Conservation (phyloP, 768 basidiomycete species). For the Podaxis sp. region DNA sequence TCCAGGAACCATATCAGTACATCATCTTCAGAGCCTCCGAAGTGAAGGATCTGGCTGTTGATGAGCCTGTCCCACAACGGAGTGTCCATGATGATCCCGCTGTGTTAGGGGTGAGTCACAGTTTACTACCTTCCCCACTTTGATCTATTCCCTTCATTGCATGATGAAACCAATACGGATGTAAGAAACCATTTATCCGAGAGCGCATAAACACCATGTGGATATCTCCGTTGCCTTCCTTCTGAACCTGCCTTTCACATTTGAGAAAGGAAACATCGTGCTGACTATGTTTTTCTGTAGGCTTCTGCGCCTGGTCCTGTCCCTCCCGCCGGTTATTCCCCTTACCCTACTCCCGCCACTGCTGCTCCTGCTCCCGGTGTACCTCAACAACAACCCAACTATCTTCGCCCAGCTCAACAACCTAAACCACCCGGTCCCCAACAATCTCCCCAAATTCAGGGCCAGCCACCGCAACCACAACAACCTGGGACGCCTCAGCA, state of each 20-base stretch:
- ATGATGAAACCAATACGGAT: conserved; percentile 33
- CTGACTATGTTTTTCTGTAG: conserved; percentile 26
- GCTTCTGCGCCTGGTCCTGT: conserved; percentile 45
- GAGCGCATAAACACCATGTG: conserved; percentile 46
- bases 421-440: conserved; percentile 27
- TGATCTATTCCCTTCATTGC: conserved; percentile 9
- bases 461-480: conserved; percentile 20
- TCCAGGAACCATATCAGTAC: conserved; percentile 81
- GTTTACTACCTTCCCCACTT: conserved; percentile 25
- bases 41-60: conserved; percentile 86
- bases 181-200: conserved; percentile 26
- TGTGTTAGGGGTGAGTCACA: conserved; percentile 61
- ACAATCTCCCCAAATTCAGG: conserved; percentile 22
- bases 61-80: conserved; percentile 58
- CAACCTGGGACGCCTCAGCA: conserved; percentile 12
- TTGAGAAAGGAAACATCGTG: neutral
- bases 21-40: conserved; percentile 91
- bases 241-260: conserved; percentile 33
- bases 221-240: conserved; percentile 64
- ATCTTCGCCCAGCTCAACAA: conserved; percentile 21
- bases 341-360: conserved; percentile 13
- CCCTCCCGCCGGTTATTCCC: conserved; percentile 22
- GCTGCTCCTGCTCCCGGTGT: conserved; percentile 23
- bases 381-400: conserved; percentile 24
- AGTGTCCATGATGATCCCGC: conserved; percentile 85